Evolutionary conservation across 2,329 filamentous ascomycete species (phyloP).

Genomic region (Aspergillus caelatus): DNA sequence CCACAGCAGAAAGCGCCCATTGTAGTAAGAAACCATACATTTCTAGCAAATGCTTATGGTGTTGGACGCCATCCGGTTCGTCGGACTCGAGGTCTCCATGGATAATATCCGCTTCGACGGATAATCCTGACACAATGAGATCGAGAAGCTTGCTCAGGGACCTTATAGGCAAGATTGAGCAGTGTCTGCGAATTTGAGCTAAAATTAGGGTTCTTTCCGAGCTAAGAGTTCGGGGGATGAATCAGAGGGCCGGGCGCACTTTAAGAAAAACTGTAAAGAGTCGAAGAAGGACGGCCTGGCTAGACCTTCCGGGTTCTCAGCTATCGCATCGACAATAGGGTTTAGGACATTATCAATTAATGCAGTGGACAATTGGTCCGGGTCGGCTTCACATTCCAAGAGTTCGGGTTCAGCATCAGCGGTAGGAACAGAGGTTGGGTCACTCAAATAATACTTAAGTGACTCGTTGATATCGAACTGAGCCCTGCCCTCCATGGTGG

Average conservation of each 20-base stretch:
- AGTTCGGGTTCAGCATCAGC: constrained; percentile 82
- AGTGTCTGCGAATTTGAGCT: constrained; percentile 74
- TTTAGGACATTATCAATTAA: constrained; percentile 86
- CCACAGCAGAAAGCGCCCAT: constrained; percentile 93
- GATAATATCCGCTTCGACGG: constrained; percentile 81
- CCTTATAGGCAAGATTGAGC: constrained; percentile 75
- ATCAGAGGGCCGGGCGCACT: constrained; percentile 72
- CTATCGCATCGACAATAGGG: constrained; percentile 87
- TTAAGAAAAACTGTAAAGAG: constrained; percentile 91
- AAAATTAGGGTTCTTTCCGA: constrained; percentile 57
- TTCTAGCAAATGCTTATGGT: constrained; percentile 90
- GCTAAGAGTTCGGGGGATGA: constrained; percentile 33
- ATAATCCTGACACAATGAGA: constrained; percentile 81
- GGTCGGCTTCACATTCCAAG: constrained; percentile 89
- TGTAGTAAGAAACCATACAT: constrained; percentile 92
- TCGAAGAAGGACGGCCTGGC: constrained; percentile 79
- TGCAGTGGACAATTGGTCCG: constrained; percentile 75
- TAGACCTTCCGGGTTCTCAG: constrained; percentile 88
- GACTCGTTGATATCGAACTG: constrained; percentile 96
- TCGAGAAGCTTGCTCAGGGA: constrained; percentile 92
- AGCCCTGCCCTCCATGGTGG: constrained; percentile 67
- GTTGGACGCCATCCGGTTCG: constrained; percentile 81
- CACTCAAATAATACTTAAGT: constrained; percentile 94
- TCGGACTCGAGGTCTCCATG: constrained; percentile 87
- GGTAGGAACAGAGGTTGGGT: constrained; percentile 79